Base-by-base conservation (phyloP, 805 yeast genomes). In the Ogataea angusta region DNA sequence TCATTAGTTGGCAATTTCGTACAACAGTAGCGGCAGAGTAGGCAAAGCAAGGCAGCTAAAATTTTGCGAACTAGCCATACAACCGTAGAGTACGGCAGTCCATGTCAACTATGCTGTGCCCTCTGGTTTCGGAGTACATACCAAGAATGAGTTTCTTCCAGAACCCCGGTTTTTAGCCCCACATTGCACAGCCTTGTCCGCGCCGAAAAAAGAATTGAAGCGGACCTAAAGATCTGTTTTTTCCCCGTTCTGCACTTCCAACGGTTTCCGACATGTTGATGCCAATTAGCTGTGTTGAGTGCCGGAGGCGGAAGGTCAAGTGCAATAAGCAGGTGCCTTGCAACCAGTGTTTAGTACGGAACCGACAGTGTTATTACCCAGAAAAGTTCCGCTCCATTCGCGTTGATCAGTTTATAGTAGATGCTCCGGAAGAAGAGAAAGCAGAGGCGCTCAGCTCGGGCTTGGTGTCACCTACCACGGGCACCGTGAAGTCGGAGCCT, bases 381-480 rank as follows among this genome's bases (percentile, higher is more conserved):
- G 56, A 69, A 3, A 72, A 70, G 13, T 72, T 72, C 44, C 54
- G 78, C 39, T 71, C 73, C 26, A 70, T 70, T 26, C 62, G 59
- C 41, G 55, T 64, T 14, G 59, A 54, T 21, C 46, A 46, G 39
- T 43, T 43, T 17, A 34, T 43, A n/a, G 47, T 41, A 3, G 48
- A 46, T 21, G 43, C 16, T 5, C 14, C 30, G 6, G 38, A 30
- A 10, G 35, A 19, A 1, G 34, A 19, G 10, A 6, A 24, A n/a
- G 9, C 14, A 2, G 30, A 18, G 4, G 3, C 27, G 10, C 10
- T 6, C 10, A 16, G 10, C 16, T 4, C 32, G 19, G 33, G 13
- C 5, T 21, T 40, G 12, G 35, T 10, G 3, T 18, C 33, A 10
- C 28, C 22, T 6, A 34, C 28, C 10, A 14, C 16, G 1, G 24